Evolutionary conservation across 768 basidiomycete genomes (phyloP).

Genomic region (Candolleomyces aberdarensis): DNA sequence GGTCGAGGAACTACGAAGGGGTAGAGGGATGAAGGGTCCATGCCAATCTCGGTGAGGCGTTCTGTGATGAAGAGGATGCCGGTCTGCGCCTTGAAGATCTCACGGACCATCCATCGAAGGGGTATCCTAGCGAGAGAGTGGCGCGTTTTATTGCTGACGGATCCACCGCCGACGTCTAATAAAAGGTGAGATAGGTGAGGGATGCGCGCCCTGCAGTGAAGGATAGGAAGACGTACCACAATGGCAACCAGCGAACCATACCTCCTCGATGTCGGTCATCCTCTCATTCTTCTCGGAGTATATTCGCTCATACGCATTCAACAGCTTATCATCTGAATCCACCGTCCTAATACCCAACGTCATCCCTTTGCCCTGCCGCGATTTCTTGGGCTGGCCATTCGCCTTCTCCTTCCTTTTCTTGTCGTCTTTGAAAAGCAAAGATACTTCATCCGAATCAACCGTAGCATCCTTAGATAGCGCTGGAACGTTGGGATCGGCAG

Average conservation of each 20-base stretch:
- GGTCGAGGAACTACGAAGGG: conserved; percentile 38
- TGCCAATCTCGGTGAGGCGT: conserved; percentile 43
- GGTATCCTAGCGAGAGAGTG: conserved; percentile 52
- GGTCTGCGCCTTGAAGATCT: conserved; percentile 57
- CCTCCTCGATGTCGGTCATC: conserved; percentile 51
- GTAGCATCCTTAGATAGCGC: neutral
- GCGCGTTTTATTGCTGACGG: conserved; percentile 42
- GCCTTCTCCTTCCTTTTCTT: conserved; percentile 2
- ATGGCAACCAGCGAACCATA: conserved; percentile 64
- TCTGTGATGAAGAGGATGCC: conserved; percentile 60
- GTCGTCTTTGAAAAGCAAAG: neutral
- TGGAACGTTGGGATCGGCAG: neutral
- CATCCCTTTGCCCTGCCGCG: neutral
- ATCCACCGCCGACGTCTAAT: conserved; percentile 58
- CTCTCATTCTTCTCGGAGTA: conserved; percentile 22
- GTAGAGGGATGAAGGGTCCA: conserved; percentile 47
- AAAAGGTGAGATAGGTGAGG: neutral
- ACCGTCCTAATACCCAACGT: conserved; percentile 13
- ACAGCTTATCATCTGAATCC: conserved; percentile 19
- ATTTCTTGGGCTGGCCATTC: neutral
- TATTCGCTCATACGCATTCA: conserved; percentile 29
- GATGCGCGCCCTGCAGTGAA: neutral
- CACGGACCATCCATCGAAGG: conserved; percentile 71
- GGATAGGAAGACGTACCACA: conserved; percentile 29
- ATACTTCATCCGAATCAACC: neutral